phyloP scores from a whole-genome alignment of 1,139 yeast genomes.

The Yamadazyma atlantica region DNA sequence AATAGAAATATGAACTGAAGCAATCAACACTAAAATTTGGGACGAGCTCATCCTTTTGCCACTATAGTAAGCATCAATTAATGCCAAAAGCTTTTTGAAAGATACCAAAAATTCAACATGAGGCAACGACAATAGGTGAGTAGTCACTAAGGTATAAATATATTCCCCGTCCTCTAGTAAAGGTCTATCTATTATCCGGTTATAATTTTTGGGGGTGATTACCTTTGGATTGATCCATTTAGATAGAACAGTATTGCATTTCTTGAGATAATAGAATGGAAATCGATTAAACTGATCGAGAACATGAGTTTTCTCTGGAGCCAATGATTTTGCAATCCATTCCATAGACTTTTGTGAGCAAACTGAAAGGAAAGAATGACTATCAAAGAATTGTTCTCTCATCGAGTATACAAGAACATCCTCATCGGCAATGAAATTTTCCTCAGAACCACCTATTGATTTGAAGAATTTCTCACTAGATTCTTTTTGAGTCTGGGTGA shows the following conservation, averaged over 20 bases:
- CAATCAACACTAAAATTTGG: conserved; percentile 9
- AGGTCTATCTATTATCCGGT: conserved; percentile 24
- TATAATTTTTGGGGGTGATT: conserved; percentile 21
- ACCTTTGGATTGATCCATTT: conserved; percentile 38
- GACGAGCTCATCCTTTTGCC: conserved; percentile 9
- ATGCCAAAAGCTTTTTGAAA: conserved; percentile 14
- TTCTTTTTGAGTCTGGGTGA: too few species aligned
- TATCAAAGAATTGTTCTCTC: conserved; percentile 30
- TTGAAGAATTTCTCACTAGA: too few species aligned
- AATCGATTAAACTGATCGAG: conserved; percentile 31
- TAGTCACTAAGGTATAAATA: conserved; percentile 23
- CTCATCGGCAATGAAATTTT: too few species aligned
- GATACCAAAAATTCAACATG: conserved; percentile 18
- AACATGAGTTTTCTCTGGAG: conserved; percentile 21
- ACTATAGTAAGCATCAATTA: conserved; percentile 24
- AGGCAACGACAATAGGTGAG: conserved; percentile 15
- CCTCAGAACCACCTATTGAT: background rate
- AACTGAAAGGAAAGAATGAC: conserved; percentile 40
- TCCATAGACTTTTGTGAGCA: conserved; percentile 36
- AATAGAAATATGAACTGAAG: conserved; percentile 7
- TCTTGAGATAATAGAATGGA: conserved; percentile 26
- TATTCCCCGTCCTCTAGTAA: conserved; percentile 26
- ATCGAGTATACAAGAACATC: conserved; percentile 2
- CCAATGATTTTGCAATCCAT: conserved; percentile 32
- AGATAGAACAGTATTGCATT: conserved; percentile 19